phyloP scores from a whole-genome alignment of 2,329 filamentous ascomycete species.

The Penicillium sp. region DNA sequence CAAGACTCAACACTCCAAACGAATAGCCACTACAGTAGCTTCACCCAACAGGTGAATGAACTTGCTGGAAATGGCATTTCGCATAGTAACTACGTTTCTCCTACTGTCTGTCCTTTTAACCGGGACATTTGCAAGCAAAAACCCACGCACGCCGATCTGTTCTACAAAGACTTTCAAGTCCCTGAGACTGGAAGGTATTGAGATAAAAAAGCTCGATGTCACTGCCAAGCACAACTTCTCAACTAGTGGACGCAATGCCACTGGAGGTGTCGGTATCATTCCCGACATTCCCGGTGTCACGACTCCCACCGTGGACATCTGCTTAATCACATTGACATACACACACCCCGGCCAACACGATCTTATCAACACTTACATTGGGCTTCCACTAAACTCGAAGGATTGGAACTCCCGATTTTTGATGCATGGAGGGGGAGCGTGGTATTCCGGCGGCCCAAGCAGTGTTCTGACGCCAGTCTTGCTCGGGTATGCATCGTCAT shows the following conservation, averaged over 20 bases:
- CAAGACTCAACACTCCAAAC: neutral
- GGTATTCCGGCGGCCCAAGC: slow-evolving; percentile 1
- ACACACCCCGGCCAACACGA: slow-evolving; percentile 3
- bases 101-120: neutral
- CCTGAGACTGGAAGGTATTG: neutral
- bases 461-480: slow-evolving; percentile 2
- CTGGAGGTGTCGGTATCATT: neutral
- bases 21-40: neutral
- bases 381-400: neutral
- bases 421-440: slow-evolving; percentile 8
- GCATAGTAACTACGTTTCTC: neutral
- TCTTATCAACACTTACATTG: slow-evolving; percentile 4
- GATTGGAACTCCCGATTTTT: slow-evolving; percentile 10
- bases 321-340: slow-evolving; percentile 4
- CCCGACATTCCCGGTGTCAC: neutral
- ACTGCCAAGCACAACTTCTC: neutral
- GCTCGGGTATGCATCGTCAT: slow-evolving; percentile 4
- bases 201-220: slow-evolving; percentile 1
- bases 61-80: neutral
- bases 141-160: neutral
- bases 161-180: neutral
- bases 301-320: slow-evolving; percentile 4
- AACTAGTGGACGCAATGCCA: slow-evolving; percentile 1
- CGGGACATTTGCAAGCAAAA: neutral
- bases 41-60: too few relatives aligned